Conservation (phyloP, 192 early-diverging fungal species). For the Ambispora gerdemannii region DNA sequence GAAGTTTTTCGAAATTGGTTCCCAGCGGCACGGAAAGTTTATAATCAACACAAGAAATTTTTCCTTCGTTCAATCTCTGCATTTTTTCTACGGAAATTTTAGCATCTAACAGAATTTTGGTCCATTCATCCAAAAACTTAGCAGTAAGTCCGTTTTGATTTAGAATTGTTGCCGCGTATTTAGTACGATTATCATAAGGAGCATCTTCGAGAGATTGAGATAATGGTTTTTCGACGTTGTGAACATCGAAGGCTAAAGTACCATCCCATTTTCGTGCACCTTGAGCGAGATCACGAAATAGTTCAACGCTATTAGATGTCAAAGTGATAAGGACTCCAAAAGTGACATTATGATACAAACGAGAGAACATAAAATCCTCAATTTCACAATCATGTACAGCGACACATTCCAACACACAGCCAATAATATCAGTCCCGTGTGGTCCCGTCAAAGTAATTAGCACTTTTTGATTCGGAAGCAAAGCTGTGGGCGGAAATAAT, state of each 20-base stretch:
- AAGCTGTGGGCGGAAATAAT: slow-evolving; percentile 48
- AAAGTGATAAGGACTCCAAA: slow-evolving; percentile 84
- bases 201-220: slow-evolving; percentile 72
- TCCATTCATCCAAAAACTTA: slow-evolving; percentile 79
- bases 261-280: slow-evolving; percentile 85
- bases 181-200: slow-evolving; percentile 77
- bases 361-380: slow-evolving; percentile 82
- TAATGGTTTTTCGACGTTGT: slow-evolving; percentile 47
- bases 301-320: slow-evolving; percentile 66
- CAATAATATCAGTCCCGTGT: slow-evolving; percentile 91
- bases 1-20: slow-evolving; percentile 64
- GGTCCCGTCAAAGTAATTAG: slow-evolving; percentile 79
- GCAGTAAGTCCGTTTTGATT: slow-evolving; percentile 78
- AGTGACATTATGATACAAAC: slow-evolving; percentile 90
- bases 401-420: slow-evolving; percentile 71
- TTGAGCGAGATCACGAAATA: slow-evolving; percentile 74
- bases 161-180: slow-evolving; percentile 84
- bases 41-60: slow-evolving; percentile 77
- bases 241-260: slow-evolving; percentile 78
- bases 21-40: slow-evolving; percentile 72
- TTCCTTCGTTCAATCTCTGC: slow-evolving; percentile 70
- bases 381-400: slow-evolving; percentile 74
- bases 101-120: slow-evolving; percentile 65
- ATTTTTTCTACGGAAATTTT: slow-evolving; percentile 87
- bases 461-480: slow-evolving; percentile 69